These are phyloP conservation scores for Penicillium sp. DNA, from an alignment of 2,329 filamentous ascomycete species.

Conservation along the genomic window DNA sequence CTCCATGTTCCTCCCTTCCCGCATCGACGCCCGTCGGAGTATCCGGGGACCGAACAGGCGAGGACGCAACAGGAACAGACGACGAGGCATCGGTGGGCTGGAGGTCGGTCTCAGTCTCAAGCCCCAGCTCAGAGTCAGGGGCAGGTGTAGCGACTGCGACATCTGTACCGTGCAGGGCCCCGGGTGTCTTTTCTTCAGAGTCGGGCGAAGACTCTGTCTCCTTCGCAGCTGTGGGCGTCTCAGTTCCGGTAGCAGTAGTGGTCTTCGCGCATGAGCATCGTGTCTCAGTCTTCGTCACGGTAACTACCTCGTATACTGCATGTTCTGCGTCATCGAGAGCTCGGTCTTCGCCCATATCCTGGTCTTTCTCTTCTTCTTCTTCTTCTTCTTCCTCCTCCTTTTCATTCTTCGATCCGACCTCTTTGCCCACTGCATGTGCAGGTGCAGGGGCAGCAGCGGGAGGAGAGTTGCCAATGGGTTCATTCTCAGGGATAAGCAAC, in stretches of 20 bases:
- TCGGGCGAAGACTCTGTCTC: neutral
- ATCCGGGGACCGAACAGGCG: neutral
- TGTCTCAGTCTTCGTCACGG: constrained; percentile 2
- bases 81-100: neutral
- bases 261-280: constrained; percentile 2
- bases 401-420: neutral
- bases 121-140: neutral
- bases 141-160: neutral
- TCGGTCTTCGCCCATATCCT: no score
- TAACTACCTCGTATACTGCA: neutral
- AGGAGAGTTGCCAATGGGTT: no score
- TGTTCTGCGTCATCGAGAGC: neutral
- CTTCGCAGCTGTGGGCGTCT: neutral
- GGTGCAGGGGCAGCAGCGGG: no score
- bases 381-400: neutral
- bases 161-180: neutral
- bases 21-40: constrained; percentile 13
- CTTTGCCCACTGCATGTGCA: neutral
- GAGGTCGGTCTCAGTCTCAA: neutral
- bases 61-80: neutral
- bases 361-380: neutral
- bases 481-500: no score
- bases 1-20: neutral
- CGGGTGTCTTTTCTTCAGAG: neutral
- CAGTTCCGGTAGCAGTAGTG: neutral